Base-by-base conservation (phyloP, 2,329 filamentous ascomycete genomes). In the Pseudopithomyces chartarum region DNA sequence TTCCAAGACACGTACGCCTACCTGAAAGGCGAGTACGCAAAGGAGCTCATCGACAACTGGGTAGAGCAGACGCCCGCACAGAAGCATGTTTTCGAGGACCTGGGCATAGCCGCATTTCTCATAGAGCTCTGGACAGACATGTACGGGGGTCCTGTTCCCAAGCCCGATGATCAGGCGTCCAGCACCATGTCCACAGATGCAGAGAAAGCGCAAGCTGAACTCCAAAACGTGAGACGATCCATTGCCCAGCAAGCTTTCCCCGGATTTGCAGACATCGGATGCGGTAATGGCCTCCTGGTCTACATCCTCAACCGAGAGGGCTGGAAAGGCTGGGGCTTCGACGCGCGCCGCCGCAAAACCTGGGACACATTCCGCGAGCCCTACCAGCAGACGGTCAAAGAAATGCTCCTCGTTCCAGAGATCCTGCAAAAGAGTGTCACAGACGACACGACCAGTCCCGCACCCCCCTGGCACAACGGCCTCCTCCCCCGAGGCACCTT, bases 11-110 rank as follows among this genome's bases (percentile, higher is more conserved):
- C 89, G 0, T 98, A 97, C 72, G 83, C 88, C 0, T 80, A 82
- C 17, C 82, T 99, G 6, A 98, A 98, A 77, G 80, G 85, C 52
- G 89, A 85, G 65, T 92, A 98, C 71, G 92, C 91, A 0, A 84
- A 85, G 19, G 68, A 76, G 1, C 79, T 99, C 12, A 88, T 92
- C 13, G 76, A 85, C n/a, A 79, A 77, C 1, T 99, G 94, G 95
- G 87, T 87, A 13, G 95, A 98, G 78, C 84, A 84, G 50, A 98
- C 93, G 0, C 92, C 96, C 70, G 91, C 93, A 0, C 81, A 81
- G 15, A 99, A 98, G 74, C 93, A 98, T 70, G 92, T 98, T 2
- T 98, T 97, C 75, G 95, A 99, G 73, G 94, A 98, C 71, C 79
- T 99, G 19, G 85, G 87, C 3, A 97, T 99, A 60, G 90, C 94